These are phyloP conservation scores for Suhomyces sp. DNA, from an alignment of 805 yeast species.

Conservation along the genomic window DNA sequence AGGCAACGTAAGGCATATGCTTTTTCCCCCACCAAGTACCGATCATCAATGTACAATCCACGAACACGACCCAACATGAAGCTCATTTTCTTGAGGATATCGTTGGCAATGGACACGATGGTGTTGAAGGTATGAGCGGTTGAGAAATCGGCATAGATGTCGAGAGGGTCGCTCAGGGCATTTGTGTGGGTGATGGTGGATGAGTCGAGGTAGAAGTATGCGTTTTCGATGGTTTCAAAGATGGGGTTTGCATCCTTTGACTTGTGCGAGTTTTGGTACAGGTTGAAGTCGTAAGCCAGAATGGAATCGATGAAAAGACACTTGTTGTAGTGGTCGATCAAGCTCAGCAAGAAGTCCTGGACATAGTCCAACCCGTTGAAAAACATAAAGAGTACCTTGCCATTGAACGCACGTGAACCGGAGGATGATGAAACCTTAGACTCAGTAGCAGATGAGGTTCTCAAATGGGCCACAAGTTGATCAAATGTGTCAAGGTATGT, in stretches of 20 bases:
- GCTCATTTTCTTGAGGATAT: conserved; percentile 33
- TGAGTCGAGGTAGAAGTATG: conserved; percentile 36
- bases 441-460: no score
- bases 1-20: conserved; percentile 29
- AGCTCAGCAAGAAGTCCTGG: conserved; percentile 29
- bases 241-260: conserved; percentile 5
- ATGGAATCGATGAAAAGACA: conserved; percentile 7
- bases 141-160: conserved; percentile 1
- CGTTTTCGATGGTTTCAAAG: conserved; percentile 21
- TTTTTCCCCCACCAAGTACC: conserved; percentile 28
- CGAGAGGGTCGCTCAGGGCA: conserved; percentile 4
- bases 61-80: conserved; percentile 34
- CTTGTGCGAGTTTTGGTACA: conserved; percentile 1
- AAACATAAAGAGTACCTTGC: conserved; percentile 37
- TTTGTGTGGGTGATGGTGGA: conserved; percentile 11
- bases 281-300: conserved; percentile 5
- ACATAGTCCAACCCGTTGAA: conserved; percentile 34
- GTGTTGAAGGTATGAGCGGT: conserved; percentile 26
- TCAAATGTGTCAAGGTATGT: conserved; percentile 26
- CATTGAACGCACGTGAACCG: conserved; percentile 17
- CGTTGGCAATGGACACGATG: conserved; percentile 31
- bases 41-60: conserved; percentile 34
- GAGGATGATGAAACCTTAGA: conserved; percentile 5
- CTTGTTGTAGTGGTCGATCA: conserved; percentile 27
- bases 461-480: conserved; percentile 19